phyloP scores from a whole-genome alignment of 805 yeast genomes.

The Candida dendrica region DNA sequence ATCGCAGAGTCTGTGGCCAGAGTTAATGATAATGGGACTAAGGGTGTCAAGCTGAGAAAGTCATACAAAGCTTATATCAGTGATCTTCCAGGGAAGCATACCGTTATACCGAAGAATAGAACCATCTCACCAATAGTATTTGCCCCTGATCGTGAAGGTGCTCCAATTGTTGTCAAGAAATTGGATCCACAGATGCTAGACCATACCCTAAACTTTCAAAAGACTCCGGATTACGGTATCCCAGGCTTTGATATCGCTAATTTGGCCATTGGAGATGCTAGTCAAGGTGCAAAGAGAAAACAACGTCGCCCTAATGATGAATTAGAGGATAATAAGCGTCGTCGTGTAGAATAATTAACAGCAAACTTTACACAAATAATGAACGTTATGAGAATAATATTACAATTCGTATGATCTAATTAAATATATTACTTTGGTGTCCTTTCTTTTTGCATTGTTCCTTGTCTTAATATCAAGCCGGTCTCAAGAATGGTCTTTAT shows the following conservation, averaged over 20 bases:
- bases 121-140: slow-evolving; percentile 31
- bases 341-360: slow-evolving; percentile 5
- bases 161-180: slow-evolving; percentile 39
- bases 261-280: slow-evolving; percentile 49
- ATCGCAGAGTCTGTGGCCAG: slow-evolving; percentile 81
- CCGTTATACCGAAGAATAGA: slow-evolving; percentile 43
- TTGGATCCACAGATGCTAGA: slow-evolving; percentile 43
- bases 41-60: slow-evolving; percentile 87
- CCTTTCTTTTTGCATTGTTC: too few species aligned
- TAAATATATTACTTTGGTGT: not conserved
- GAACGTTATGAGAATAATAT: not conserved
- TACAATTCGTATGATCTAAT: too few species aligned
- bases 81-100: slow-evolving; percentile 77
- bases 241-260: slow-evolving; percentile 70
- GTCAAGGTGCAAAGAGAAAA: slow-evolving; percentile 27
- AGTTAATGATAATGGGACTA: slow-evolving; percentile 78
- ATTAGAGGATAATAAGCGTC: slow-evolving; percentile 21
- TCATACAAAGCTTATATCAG: slow-evolving; percentile 89
- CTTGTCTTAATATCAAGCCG: too few species aligned
- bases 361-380: not conserved
- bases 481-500: too few species aligned
- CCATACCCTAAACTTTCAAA: slow-evolving; percentile 51
- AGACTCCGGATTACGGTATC: slow-evolving; percentile 60
- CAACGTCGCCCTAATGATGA: slow-evolving; percentile 27
- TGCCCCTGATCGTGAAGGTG: slow-evolving; percentile 21